Evolutionary conservation across 495 filamentous ascomycete species (phyloP).

Genomic region (Penicillium roqueforti): DNA sequence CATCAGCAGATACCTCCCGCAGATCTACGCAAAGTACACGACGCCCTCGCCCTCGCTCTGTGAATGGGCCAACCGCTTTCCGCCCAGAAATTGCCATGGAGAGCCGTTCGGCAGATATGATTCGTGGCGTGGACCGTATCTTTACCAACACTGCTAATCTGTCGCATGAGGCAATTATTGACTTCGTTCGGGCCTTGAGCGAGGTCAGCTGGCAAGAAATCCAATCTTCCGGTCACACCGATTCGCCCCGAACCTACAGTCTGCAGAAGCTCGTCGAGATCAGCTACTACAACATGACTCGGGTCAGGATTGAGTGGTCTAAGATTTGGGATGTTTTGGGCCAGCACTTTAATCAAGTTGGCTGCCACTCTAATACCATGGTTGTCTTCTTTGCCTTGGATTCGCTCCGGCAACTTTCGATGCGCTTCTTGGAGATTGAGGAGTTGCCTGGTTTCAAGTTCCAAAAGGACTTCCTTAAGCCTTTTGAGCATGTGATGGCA

Average conservation of each 20-base stretch:
- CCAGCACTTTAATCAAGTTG: constrained; percentile 96
- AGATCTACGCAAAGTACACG: constrained; percentile 63
- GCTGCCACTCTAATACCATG: constrained; percentile 88
- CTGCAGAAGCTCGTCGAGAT: constrained; percentile 98
- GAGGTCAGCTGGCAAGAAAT: constrained; percentile 99
- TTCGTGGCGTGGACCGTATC: constrained; percentile 88
- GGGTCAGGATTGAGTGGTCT: constrained; percentile 96
- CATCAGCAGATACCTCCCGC: constrained; percentile 46
- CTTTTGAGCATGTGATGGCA: constrained; percentile 94
- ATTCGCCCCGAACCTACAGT: constrained; percentile 91
- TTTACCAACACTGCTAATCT: constrained; percentile 95
- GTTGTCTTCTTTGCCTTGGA: constrained; percentile 98
- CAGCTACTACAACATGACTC: constrained; percentile 98
- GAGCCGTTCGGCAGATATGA: constrained; percentile 84
- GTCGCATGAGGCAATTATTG: constrained; percentile 92
- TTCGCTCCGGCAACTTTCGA: constrained; percentile 88
- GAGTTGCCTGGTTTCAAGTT: constrained; percentile 99
- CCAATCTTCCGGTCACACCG: constrained; percentile 89
- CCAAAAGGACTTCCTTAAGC: constrained; percentile 98
- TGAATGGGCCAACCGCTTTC: constrained; percentile 61
- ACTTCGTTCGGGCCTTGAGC: constrained; percentile 88
- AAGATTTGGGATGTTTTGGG: constrained; percentile 95
- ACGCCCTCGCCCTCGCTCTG: constrained; percentile 61
- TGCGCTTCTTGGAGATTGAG: constrained; percentile 98
- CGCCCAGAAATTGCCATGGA: constrained; percentile 86